Conservation (phyloP, 192 early-diverging fungal species). For the Backusella tarrabulga region DNA sequence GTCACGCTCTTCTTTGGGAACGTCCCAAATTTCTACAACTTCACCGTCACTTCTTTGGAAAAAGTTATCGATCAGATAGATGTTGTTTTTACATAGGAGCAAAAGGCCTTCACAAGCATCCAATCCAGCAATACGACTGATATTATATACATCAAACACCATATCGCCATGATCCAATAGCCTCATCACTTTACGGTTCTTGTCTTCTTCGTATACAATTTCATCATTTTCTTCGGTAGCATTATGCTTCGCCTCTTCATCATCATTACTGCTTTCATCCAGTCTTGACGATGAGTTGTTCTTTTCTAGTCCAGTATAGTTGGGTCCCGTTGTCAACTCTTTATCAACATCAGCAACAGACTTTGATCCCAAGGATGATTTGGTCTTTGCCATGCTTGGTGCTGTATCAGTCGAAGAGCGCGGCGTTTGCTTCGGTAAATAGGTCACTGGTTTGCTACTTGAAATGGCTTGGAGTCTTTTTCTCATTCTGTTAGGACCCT, state of each 20-base stretch:
- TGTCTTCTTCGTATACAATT: slow-evolving; percentile 60
- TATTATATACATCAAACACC: slow-evolving; percentile 70
- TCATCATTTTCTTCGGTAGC: slow-evolving; percentile 47
- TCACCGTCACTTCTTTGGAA: slow-evolving; percentile 61
- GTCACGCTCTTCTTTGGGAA: slow-evolving; percentile 59
- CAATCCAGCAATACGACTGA: slow-evolving; percentile 62
- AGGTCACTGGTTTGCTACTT: slow-evolving; percentile 28
- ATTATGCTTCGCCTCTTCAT: slow-evolving; percentile 12
- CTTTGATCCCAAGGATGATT: background rate
- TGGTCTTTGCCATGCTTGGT: background rate
- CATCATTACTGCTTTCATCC: slow-evolving; percentile 17
- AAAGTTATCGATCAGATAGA: slow-evolving; percentile 75
- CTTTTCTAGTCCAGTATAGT: background rate
- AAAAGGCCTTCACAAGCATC: slow-evolving; percentile 71
- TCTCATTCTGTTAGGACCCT: slow-evolving; percentile 50
- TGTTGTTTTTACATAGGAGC: slow-evolving; percentile 65
- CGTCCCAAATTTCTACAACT: slow-evolving; percentile 71
- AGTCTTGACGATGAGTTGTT: background rate
- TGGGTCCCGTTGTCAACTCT: slow-evolving; percentile 18
- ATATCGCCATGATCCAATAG: slow-evolving; percentile 67
- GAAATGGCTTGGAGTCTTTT: slow-evolving; percentile 50
- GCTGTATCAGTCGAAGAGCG: background rate
- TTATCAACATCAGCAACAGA: slow-evolving; percentile 11
- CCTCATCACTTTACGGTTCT: slow-evolving; percentile 69
- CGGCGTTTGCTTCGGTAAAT: slow-evolving; percentile 37